phyloP scores from a whole-genome alignment of 2,329 filamentous ascomycete genomes.

The Paramyrothecium roridum region DNA sequence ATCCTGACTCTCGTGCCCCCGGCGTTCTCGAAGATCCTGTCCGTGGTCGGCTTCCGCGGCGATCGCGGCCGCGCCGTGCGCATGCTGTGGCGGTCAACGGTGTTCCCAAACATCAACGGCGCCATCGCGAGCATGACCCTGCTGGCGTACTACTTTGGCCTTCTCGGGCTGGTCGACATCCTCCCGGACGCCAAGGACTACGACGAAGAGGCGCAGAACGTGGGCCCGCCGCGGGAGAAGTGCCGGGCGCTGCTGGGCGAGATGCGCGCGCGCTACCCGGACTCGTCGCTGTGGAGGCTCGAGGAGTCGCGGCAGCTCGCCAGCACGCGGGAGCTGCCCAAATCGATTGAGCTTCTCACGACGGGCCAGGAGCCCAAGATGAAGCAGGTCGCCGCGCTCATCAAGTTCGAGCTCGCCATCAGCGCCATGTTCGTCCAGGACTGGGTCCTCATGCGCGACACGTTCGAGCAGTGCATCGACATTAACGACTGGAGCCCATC shows the following conservation, averaged over 20 bases:
- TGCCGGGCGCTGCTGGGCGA: conserved; percentile 65
- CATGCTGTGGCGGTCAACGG: conserved; percentile 88
- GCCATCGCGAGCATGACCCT: conserved; percentile 80
- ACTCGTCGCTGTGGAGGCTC: conserved; percentile 80
- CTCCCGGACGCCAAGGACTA: conserved; percentile 59
- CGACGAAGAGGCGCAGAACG: conserved; percentile 52
- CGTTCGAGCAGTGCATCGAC: conserved; percentile 71
- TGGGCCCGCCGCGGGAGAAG: conserved; percentile 69
- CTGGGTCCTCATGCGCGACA: conserved; percentile 69
- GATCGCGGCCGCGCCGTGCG: conserved; percentile 78
- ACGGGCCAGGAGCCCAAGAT: conserved; percentile 64
- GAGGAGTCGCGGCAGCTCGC: conserved; percentile 80
- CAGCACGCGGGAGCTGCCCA: conserved; percentile 61
- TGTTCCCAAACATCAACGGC: conserved; percentile 87
- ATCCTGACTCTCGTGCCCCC: conserved; percentile 93
- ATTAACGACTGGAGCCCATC: conserved; percentile 90
- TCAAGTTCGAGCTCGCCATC: conserved; percentile 80
- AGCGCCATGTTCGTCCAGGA: conserved; percentile 75
- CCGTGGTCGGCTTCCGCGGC: conserved; percentile 86
- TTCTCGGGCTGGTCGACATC: conserved; percentile 86
- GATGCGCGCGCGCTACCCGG: conserved; percentile 77
- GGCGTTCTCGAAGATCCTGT: conserved; percentile 80
- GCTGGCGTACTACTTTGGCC: conserved; percentile 82
- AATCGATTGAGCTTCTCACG: conserved; percentile 64
- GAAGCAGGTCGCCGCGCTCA: conserved; percentile 83